phyloP scores from a whole-genome alignment of 306 rosid genomes.

The Cicer pinnatifidum region DNA sequence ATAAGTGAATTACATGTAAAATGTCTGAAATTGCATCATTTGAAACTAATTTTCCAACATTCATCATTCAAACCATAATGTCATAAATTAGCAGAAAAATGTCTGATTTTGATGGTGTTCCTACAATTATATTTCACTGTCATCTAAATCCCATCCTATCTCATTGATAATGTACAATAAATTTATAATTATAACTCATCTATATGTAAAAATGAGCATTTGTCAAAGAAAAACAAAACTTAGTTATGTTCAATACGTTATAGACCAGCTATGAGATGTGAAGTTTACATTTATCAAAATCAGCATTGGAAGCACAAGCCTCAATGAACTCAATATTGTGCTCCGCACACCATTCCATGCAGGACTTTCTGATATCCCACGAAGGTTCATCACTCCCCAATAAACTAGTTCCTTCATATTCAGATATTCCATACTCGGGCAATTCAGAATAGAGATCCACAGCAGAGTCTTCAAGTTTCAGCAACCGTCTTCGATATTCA shows the following conservation, averaged over 20 bases:
- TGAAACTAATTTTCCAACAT: constrained; percentile 2
- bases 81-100: neutral
- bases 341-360: constrained; percentile 79
- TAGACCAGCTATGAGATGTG: constrained; percentile 32
- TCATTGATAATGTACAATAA: neutral
- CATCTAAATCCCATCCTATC: constrained; percentile 14
- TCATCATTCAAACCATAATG: constrained; percentile 8
- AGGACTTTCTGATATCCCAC: constrained; percentile 62
- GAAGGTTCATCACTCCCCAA: constrained; percentile 62
- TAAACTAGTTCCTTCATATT: constrained; percentile 81
- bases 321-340: constrained; percentile 79
- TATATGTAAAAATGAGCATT: constrained; percentile 26
- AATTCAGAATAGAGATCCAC: constrained; percentile 49
- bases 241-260: constrained; percentile 16
- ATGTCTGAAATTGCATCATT: constrained; percentile 11
- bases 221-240: constrained; percentile 13
- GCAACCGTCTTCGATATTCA: constrained; percentile 69
- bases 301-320: constrained; percentile 82
- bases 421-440: constrained; percentile 74
- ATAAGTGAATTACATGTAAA: constrained; percentile 8
- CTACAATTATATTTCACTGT: constrained; percentile 10
- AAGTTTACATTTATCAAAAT: constrained; percentile 77
- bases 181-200: neutral
- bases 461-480: constrained; percentile 58
- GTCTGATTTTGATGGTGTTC: constrained; percentile 4